phyloP scores from a whole-genome alignment of 2,329 filamentous ascomycete genomes.

The Tolypocladium cylindrosporum region DNA sequence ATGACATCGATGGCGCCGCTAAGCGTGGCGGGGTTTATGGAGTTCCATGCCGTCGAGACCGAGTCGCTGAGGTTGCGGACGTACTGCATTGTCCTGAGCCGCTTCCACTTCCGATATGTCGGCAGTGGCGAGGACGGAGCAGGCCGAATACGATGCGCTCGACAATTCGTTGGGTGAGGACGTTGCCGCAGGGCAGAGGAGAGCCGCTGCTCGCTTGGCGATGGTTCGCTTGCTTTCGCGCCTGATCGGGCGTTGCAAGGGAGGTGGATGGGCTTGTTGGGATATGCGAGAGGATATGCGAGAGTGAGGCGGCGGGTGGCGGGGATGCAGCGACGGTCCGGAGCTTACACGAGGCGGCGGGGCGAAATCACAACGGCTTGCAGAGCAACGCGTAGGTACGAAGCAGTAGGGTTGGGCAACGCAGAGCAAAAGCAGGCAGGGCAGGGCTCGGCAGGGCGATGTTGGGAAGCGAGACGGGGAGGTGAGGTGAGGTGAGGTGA shows the following conservation, averaged over 20 bases:
- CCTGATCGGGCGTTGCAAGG: background rate
- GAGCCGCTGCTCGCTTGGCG: background rate
- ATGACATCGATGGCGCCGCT: constrained; percentile 98
- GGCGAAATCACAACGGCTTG: background rate
- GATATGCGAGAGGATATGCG: background rate
- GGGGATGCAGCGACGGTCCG: background rate
- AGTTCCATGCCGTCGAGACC: constrained; percentile 98
- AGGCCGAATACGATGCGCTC: background rate
- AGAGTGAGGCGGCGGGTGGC: background rate
- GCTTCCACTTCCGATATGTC: constrained; percentile 3
- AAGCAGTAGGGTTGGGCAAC: background rate
- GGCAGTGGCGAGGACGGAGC: background rate
- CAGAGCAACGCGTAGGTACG: background rate
- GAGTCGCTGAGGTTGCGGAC: constrained; percentile 90
- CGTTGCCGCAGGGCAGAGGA: background rate
- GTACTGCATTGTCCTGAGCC: constrained; percentile 73
- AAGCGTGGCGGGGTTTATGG: constrained; percentile 93
- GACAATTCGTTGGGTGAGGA: background rate
- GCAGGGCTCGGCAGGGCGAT: background rate
- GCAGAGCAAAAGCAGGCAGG: background rate
- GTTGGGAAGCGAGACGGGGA: background rate
- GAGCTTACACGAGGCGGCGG: background rate
- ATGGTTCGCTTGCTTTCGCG: background rate
- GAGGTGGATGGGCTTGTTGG: background rate
- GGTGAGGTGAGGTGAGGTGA: background rate